Base-by-base conservation (phyloP, 1,139 yeast genomes). In the Diutina ranongensis region DNA sequence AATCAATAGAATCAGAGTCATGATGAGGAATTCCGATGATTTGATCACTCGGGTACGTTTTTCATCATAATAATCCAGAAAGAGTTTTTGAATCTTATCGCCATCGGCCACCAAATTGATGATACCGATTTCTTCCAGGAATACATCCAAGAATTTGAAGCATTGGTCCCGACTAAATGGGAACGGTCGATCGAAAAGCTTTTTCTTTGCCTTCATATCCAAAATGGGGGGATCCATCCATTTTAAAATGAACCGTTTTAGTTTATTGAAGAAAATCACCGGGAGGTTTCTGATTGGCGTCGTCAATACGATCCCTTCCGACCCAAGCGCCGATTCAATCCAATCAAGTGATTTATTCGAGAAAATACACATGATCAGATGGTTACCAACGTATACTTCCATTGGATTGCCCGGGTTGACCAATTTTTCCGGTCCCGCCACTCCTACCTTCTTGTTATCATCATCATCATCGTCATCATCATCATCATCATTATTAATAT, bases 321-420 rank as follows among this genome's bases (percentile, higher is more conserved):
- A 54, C 0, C 65, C 60, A 22, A 69, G 52, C 4, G 59, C 53
- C 10, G 52, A 51, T 22, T 55, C 57, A 35, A 69, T 64, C 66
- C 69, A 67, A 25, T 55, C 57, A 49, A 68, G 50, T 3, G 71
- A 66, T 44, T 63, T 62, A 15, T 57, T 57, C 8, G 72, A 65
- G 46, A 67, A 63, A 13, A 68, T 64, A 21, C 67, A 59, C 48
- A 67, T 49, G 44, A 67, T 58, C 18, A 72, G 67, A 50, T 69
- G 74, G 22, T 68, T 55, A 9, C 72, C 74, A 36, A 65, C 60
- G 47, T 60, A 68, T 20, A 54, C 50, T 27, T 56, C 59, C 19
- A 51, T 44, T 13, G 32, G 20, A 3, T 10, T 25, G 28, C 28
- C 28, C 10, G 28, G n/a, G n/a, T n/a, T n/a, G n/a, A n/a, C n/a